Base-by-base conservation (phyloP, 768 basidiomycete species). In the Cystobasidium ongulense region DNA sequence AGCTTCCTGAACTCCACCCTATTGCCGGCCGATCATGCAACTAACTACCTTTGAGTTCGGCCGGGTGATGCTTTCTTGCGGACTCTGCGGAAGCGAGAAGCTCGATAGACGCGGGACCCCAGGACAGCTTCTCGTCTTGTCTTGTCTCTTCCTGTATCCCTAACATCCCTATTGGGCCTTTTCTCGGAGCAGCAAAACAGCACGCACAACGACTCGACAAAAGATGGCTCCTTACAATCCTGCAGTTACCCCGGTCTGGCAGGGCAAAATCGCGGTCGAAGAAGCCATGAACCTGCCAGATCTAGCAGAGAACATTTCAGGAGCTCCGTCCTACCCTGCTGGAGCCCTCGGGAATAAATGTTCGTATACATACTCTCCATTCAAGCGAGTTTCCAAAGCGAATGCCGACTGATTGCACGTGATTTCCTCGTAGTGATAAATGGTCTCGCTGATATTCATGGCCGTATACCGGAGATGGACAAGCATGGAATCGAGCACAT, bases 381-480 rank as follows among this genome's bases (percentile, higher is more conserved):
- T n/a, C n/a, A n/a, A n/a, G n/a, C n/a, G n/a, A 39, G 39, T 39
- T 39, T 39, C 39, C 39, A 8, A 46, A 46, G n/a, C n/a, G n/a
- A n/a, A n/a, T n/a, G n/a, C n/a, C n/a, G 57, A 29, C 57, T 59
- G 27, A 59, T 59, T 59, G 25, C 57, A 35, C 57, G 25, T 59
- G 25, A 59, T 59, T n/a, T n/a, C 21, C 10, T 59, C 23, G 27
- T 29, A 59, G 57, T 59, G 27, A 21, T 59, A 21, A 10, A 59
- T 27, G 23, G 57, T 29, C 57, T 59, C 25, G 57, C 57, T 35
- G 57, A 59, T 31, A 59, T 59, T 13, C 57, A 59, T 59, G 57
- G 57, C 2, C 57, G 57, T 23, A 59, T 59, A 29, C 57, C 57
- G 11, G 57, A 65, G 36, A 70, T 70, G 67, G 67, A 70, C 67